A percentile compares a stretch with the other conserved stretches of the same genome.
Evolutionary conservation across 306 rosid genomes (phyloP).

Genomic region (Cercis canadensis): DNA sequence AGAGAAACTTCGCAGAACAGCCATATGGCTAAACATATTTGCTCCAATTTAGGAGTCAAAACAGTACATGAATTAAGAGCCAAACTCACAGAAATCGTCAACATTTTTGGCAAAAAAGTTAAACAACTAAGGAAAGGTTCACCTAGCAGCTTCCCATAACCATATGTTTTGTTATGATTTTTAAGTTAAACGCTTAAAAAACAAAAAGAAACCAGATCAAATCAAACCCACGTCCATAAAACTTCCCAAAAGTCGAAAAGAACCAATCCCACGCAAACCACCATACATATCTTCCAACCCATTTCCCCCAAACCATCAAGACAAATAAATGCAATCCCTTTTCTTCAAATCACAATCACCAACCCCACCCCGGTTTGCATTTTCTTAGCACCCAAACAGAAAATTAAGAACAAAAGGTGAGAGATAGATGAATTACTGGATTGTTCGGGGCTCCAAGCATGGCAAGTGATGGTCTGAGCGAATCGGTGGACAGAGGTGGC

Average conservation of each 20-base stretch:
- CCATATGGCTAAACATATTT: too few species aligned
- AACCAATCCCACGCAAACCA: background rate
- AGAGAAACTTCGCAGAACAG: background rate
- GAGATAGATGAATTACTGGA: slow-evolving; percentile 59
- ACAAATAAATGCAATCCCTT: background rate
- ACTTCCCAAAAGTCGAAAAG: too few species aligned
- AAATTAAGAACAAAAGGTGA: background rate
- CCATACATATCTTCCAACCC: background rate
- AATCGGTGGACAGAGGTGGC: slow-evolving; percentile 74
- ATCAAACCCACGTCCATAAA: too few species aligned
- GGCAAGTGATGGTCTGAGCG: slow-evolving; percentile 87
- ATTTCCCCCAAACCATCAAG: background rate
- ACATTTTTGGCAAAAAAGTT: background rate
- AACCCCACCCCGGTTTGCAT: background rate
- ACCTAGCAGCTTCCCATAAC: background rate
- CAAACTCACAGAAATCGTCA: background rate
- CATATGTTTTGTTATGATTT: background rate
- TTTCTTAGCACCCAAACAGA: slow-evolving; percentile 32
- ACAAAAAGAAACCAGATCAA: slow-evolving; percentile 23
- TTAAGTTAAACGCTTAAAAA: background rate
- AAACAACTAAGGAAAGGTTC: too few species aligned
- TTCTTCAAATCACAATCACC: too few species aligned
- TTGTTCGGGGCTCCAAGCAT: slow-evolving; percentile 90
- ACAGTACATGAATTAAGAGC: background rate
- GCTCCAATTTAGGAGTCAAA: too few species aligned